Base-by-base conservation (phyloP, 805 yeast species). In the Priceomyces castillae region DNA sequence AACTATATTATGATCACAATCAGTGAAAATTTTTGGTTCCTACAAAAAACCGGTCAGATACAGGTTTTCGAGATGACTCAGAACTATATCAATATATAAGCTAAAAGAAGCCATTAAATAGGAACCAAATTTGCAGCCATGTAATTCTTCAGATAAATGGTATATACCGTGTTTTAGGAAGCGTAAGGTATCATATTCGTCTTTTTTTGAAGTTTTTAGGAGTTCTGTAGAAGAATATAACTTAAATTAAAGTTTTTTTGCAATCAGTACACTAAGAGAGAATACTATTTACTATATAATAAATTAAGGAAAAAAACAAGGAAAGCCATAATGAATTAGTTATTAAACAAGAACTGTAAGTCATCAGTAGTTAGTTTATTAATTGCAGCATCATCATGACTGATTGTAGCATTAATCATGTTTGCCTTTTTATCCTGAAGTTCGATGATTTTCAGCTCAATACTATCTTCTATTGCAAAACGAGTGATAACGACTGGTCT, bases 361-460 rank as follows among this genome's bases (percentile, higher is more conserved):
- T 94, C 99, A 30, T 88, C 95, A 0, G 97, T 95, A 0, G 97
- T 90, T 49, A 94, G 73, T 47, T 90, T 73, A 58, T 77, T 90
- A 37, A 94, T 84, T 1, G 99, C 98, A 11, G 84, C 85, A 51
- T 89, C 95, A 56, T 94, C 99, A 43, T 84, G 84, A 48, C 90
- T 95, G 42, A 94, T 85, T 0, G 98, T 94, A 1, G 99, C 99
- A 61, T 88, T 85, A 48, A 94, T 94, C 99, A 94, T 94, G 54
- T 88, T 88, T 10, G 99, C 98, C 70, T 94, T 94, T 68, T 94
- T 95, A 46, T 94, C 97, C 63, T 94, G 99, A 37, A 94, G 67
- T 59, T 94, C 99, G 41, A 94, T 87, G 53, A 94, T 94, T 64
- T 96, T 84, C 54, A 95, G 85, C 68, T 94, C 99, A 35, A 94